A percentile compares a stretch with the other conserved stretches of the same genome.
Evolutionary conservation across 768 basidiomycete genomes (phyloP).

Genomic region (Podaxis sp.): DNA sequence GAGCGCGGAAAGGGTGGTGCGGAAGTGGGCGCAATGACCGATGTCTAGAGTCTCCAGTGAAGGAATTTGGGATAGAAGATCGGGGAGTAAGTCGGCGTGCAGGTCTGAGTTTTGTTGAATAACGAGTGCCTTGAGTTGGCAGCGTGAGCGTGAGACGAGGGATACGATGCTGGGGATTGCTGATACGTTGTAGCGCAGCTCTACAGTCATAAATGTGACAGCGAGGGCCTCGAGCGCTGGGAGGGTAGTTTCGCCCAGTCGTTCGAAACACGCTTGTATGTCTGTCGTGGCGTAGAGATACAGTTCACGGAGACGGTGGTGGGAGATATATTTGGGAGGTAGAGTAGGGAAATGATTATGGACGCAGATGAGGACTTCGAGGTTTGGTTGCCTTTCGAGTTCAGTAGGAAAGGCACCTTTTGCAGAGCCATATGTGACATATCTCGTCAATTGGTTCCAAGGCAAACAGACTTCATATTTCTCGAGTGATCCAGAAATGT

Average conservation of each 20-base stretch:
- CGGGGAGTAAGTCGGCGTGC: not conserved
- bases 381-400: not conserved
- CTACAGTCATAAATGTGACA: not conserved
- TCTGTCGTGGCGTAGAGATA: not conserved
- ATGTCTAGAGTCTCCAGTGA: conserved; percentile 3
- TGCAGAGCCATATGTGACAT: not conserved
- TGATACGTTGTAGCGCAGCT: not conserved
- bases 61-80: not conserved
- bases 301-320: not conserved
- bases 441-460: not conserved
- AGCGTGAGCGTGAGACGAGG: not conserved
- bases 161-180: not conserved
- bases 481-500: not conserved
- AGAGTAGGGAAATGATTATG: not conserved
- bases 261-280: not conserved
- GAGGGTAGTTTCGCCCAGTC: not conserved
- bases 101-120: conserved; percentile 2
- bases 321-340: not conserved
- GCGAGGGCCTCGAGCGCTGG: not conserved
- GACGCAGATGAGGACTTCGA: not conserved
- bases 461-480: not conserved
- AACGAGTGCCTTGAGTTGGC: conserved; percentile 3
- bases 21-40: not conserved
- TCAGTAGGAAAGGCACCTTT: not conserved
- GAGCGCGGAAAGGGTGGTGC: not conserved